phyloP scores from a whole-genome alignment of 345 rosid species.

The sweet orange (Citrus sinensis) region DVS_A1.0 CM039162.1:5022501-5023000 shows the following conservation, averaged over 20 bases:
- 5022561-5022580: conserved; percentile 32
- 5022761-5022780: not conserved
- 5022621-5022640: conserved; percentile 65
- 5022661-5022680: conserved; percentile 46
- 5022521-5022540: conserved; percentile 42
- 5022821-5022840: no score
- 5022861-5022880: no score
- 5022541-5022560: conserved; percentile 21
- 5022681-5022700: conserved; percentile 64
- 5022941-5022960: no score
- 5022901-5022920: not conserved
- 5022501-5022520: conserved; percentile 73
- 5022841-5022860: no score
- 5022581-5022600: conserved; percentile 65
- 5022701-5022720: not conserved
- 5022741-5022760: not conserved
- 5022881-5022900: no score
- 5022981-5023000: no score
- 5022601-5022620: conserved; percentile 84
- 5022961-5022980: no score
- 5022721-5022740: not conserved
- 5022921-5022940: not conserved
- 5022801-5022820: no score
- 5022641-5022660: conserved; percentile 76
- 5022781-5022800: no score